phyloP scores from a whole-genome alignment of 1,284 basidiomycete species.

The Boletellus deceptivus region DNA sequence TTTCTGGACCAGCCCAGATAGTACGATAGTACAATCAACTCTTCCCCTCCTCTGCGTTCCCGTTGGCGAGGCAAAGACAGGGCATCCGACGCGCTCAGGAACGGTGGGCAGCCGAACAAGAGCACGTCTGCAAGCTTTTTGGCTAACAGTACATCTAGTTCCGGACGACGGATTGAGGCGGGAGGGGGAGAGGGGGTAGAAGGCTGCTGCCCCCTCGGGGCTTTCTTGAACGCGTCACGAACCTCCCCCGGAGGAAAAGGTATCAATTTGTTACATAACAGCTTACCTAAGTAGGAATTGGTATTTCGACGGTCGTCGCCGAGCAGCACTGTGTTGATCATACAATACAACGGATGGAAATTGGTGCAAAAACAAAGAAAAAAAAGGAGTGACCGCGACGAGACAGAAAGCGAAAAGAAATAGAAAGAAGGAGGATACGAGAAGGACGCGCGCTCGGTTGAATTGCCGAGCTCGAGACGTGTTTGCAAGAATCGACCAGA shows the following conservation, averaged over 20 bases:
- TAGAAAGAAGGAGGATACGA: background rate
- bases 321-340: too few relatives aligned
- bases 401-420: background rate
- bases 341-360: too few relatives aligned
- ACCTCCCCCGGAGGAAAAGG: too few relatives aligned
- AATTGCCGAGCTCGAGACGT: background rate
- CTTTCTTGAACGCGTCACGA: too few relatives aligned
- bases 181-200: too few relatives aligned
- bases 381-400: background rate
- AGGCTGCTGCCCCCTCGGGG: too few relatives aligned
- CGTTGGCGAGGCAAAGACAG: background rate
- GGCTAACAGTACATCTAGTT: constrained; percentile 8
- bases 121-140: background rate
- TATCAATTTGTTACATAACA: too few relatives aligned
- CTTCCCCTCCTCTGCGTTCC: background rate
- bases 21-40: too few relatives aligned
- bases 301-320: too few relatives aligned
- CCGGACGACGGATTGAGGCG: constrained; percentile 8
- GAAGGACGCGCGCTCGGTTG: background rate
- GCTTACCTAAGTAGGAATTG: constrained; percentile 3
- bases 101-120: constrained; percentile 12
- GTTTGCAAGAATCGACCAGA: constrained; percentile 8
- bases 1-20: too few relatives aligned
- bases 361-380: too few relatives aligned
- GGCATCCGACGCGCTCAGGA: background rate